Percentiles rank a stretch among this genome's conserved stretches.
These are phyloP conservation scores for Russula sp. DNA, from an alignment of 768 basidiomycete genomes.

Conservation along the genomic window DNA sequence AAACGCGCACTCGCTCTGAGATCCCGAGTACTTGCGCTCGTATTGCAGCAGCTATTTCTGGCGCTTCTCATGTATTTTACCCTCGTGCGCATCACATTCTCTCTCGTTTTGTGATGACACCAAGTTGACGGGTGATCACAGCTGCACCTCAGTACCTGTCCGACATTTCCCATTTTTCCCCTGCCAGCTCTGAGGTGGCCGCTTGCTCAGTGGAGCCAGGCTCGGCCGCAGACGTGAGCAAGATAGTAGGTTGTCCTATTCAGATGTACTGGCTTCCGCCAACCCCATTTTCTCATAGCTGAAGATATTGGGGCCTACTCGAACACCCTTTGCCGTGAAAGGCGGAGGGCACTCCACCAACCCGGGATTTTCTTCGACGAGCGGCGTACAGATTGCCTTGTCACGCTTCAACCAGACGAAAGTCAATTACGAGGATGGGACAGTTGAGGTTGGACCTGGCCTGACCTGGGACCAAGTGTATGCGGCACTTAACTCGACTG, in stretches of 20 bases:
- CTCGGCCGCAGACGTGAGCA: slow-evolving; percentile 13
- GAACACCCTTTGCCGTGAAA: not conserved
- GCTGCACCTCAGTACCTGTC: slow-evolving; percentile 3
- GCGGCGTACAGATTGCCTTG: not conserved
- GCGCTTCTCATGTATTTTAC: not conserved
- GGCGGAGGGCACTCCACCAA: not conserved
- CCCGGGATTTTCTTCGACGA: not conserved
- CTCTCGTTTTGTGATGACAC: not conserved
- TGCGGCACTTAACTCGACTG: not conserved
- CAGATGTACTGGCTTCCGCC: not conserved
- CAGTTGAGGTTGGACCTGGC: slow-evolving; percentile 1
- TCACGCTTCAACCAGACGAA: not conserved
- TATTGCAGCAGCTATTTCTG: not conserved
- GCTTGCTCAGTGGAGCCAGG: slow-evolving; percentile 20
- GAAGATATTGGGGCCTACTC: not conserved
- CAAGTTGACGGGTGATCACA: not conserved
- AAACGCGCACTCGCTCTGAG: no score
- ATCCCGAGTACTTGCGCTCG: not conserved
- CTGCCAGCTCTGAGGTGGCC: slow-evolving; percentile 6
- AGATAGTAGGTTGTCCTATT: slow-evolving; percentile 6
- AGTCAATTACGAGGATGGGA: not conserved
- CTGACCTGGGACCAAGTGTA: not conserved
- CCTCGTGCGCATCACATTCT: not conserved
- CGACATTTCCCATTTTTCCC: slow-evolving; percentile 3
- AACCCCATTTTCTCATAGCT: not conserved